These are phyloP conservation scores for Komagataella ulmi DNA, from an alignment of 805 yeast species.

Conservation along the genomic window DNA sequence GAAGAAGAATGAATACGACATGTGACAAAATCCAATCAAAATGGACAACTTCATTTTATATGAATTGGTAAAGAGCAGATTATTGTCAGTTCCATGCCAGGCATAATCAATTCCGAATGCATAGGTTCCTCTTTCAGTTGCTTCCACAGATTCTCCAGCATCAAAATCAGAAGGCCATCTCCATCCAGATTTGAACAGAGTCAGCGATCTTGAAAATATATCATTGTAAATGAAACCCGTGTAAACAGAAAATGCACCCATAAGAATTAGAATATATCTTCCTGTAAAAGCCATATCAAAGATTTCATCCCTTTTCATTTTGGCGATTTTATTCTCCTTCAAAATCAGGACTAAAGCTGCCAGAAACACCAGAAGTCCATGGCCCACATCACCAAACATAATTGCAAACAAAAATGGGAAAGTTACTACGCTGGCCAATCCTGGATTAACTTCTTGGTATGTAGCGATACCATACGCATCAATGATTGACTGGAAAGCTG, in stretches of 20 bases:
- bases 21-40: constrained; percentile 63
- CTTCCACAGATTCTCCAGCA: constrained; percentile 34
- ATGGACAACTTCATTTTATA: constrained; percentile 70
- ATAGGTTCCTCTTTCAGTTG: constrained; percentile 36
- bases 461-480: constrained; percentile 75
- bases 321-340: constrained; percentile 37
- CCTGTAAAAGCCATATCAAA: constrained; percentile 70
- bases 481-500: constrained; percentile 54
- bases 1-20: constrained; percentile 58
- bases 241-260: constrained; percentile 65
- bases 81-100: constrained; percentile 77
- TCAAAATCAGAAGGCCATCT: constrained; percentile 42
- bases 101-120: constrained; percentile 56
- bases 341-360: constrained; percentile 41
- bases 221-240: constrained; percentile 68
- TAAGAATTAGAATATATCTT: constrained; percentile 50
- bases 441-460: constrained; percentile 65
- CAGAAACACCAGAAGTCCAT: constrained; percentile 49
- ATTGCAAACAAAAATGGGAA: constrained; percentile 77
- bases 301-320: constrained; percentile 57
- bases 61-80: constrained; percentile 54
- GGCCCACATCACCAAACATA: constrained; percentile 78
- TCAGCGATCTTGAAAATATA: constrained; percentile 56
- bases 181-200: constrained; percentile 61
- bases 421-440: constrained; percentile 59